phyloP scores from a whole-genome alignment of 2,329 filamentous ascomycete species.

The Ceratocystis eucalypticola region DNA sequence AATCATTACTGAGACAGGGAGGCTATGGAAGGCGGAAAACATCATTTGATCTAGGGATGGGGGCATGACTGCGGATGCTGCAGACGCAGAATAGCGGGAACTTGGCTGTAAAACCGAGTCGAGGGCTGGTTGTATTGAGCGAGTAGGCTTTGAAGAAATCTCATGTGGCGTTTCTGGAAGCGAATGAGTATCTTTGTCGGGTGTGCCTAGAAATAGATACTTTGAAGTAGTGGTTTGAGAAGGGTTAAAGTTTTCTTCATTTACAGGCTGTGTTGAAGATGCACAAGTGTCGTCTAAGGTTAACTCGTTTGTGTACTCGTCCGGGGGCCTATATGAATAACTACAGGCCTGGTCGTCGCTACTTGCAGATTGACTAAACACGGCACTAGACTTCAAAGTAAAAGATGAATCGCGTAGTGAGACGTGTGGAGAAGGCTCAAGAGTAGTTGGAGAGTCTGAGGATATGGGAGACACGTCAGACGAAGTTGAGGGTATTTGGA shows the following conservation, averaged over 20 bases:
- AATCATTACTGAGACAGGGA: slow-evolving; percentile 59
- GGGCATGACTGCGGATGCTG: slow-evolving; percentile 28
- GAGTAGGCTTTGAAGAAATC: background rate
- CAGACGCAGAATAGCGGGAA: background rate
- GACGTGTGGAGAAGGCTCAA: background rate
- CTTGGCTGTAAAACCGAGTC: background rate
- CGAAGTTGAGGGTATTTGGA: background rate
- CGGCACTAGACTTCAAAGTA: slow-evolving; percentile 23
- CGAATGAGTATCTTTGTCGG: background rate
- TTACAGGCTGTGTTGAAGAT: background rate
- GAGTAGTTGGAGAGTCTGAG: background rate
- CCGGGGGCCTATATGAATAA: background rate
- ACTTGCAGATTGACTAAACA: background rate
- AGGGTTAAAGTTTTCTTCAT: background rate
- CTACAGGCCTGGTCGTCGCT: background rate
- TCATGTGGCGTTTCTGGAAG: background rate
- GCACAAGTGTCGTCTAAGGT: background rate
- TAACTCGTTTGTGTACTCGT: background rate
- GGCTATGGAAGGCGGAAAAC: slow-evolving; percentile 56
- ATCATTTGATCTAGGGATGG: slow-evolving; percentile 42
- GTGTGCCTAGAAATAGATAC: background rate
- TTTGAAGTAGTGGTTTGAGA: background rate
- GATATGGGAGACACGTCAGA: background rate
- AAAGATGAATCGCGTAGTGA: background rate
- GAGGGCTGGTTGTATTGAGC: background rate